These are phyloP conservation scores for Penicillium paneum DNA, from an alignment of 2,329 filamentous ascomycete species.

Conservation along the genomic window DNA sequence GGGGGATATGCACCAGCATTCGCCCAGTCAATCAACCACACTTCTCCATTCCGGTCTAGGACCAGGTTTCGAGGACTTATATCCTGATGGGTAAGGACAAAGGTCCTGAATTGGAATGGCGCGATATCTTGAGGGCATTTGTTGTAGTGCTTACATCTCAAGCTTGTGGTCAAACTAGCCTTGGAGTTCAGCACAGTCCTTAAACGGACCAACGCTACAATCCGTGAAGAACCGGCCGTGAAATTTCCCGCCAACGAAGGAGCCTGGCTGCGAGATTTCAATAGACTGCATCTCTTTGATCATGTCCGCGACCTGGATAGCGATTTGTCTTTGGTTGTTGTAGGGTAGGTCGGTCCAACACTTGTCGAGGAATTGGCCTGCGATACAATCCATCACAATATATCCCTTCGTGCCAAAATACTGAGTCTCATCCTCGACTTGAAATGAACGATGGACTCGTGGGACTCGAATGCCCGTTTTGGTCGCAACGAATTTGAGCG, in stretches of 20 bases:
- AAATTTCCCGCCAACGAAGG: slow-evolving; percentile 18
- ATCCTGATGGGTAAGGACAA: slow-evolving; percentile 19
- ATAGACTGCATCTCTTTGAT: slow-evolving; percentile 24
- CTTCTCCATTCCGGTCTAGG: slow-evolving; percentile 8
- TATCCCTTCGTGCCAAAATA: slow-evolving; percentile 26
- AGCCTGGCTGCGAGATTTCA: slow-evolving; percentile 6
- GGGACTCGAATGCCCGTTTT: slow-evolving; percentile 21
- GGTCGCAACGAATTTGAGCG: slow-evolving; percentile 19
- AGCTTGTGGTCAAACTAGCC: slow-evolving; percentile 30
- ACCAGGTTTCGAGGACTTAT: slow-evolving; percentile 24
- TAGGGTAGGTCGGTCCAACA: slow-evolving; percentile 20
- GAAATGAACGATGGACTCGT: slow-evolving; percentile 23
- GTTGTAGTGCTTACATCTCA: slow-evolving; percentile 15
- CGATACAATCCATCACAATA: slow-evolving; percentile 31
- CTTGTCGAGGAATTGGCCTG: slow-evolving; percentile 24
- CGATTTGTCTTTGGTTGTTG: slow-evolving; percentile 15
- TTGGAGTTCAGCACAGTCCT: slow-evolving; percentile 16
- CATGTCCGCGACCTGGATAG: slow-evolving; percentile 20
- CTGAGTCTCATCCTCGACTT: slow-evolving; percentile 19
- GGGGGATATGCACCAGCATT: slow-evolving; percentile 24
- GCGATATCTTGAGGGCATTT: slow-evolving; percentile 15
- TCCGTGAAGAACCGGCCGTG: slow-evolving; percentile 23
- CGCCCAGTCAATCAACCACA: slow-evolving; percentile 21
- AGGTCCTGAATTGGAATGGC: slow-evolving; percentile 14
- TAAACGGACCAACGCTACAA: slow-evolving; percentile 24